Percentiles rank a stretch among this genome's conserved stretches.
phyloP scores from a whole-genome alignment of 2,329 filamentous ascomycete genomes.

The Aspergillus pseudoglaucus region DNA sequence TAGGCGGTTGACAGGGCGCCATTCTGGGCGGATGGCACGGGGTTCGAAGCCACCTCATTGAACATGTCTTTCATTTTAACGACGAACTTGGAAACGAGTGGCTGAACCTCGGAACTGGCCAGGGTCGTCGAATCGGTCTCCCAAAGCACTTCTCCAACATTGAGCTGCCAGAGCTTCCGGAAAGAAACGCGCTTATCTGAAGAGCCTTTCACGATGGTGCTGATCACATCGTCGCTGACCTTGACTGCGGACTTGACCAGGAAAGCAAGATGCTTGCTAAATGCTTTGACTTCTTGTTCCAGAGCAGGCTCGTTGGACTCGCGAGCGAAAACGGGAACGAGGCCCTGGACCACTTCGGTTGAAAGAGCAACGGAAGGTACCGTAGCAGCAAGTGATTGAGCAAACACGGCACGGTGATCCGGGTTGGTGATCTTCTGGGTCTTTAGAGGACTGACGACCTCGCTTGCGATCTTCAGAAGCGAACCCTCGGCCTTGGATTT shows the following conservation, averaged over 20 bases:
- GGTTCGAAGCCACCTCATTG: slow-evolving; percentile 71
- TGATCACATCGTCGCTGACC: slow-evolving; percentile 60
- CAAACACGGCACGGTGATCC: slow-evolving; percentile 77
- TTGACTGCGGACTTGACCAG: slow-evolving; percentile 56
- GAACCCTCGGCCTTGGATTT: slow-evolving; percentile 53
- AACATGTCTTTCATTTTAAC: slow-evolving; percentile 58
- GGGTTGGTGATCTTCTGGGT: slow-evolving; percentile 74
- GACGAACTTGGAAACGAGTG: slow-evolving; percentile 46
- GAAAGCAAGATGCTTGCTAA: slow-evolving; percentile 59
- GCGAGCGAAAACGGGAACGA: slow-evolving; percentile 66
- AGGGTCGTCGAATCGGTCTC: slow-evolving; percentile 44
- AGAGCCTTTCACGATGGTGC: slow-evolving; percentile 72
- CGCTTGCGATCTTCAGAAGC: slow-evolving; percentile 65
- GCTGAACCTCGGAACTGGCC: slow-evolving; percentile 40
- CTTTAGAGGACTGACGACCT: slow-evolving; percentile 74
- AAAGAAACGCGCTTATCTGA: slow-evolving; percentile 75
- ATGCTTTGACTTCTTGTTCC: slow-evolving; percentile 64
- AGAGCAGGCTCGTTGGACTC: slow-evolving; percentile 85
- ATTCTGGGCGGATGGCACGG: slow-evolving; percentile 70
- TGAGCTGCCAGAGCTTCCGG: slow-evolving; percentile 73
- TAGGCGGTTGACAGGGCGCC: slow-evolving; percentile 76
- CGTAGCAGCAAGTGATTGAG: slow-evolving; percentile 68
- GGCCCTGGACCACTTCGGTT: slow-evolving; percentile 57
- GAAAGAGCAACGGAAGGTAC: slow-evolving; percentile 57
- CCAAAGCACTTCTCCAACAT: slow-evolving; percentile 65